These are phyloP conservation scores for Metschnikowia amazonensis DNA, from an alignment of 805 yeast genomes.

Conservation along the genomic window DNA sequence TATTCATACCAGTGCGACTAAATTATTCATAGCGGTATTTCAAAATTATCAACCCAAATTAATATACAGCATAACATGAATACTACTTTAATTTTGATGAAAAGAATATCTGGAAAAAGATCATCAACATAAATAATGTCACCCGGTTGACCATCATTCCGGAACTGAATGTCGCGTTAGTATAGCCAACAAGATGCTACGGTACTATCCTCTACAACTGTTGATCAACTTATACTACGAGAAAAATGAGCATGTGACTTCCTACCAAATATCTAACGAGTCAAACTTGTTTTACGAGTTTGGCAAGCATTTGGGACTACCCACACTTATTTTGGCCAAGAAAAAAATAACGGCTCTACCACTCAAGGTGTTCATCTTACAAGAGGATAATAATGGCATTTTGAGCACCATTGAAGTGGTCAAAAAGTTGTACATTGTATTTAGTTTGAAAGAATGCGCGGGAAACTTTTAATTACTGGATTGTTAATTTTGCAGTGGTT, in stretches of 20 bases:
- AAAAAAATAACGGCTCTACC: slow-evolving; percentile 44
- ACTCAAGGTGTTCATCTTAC: slow-evolving; percentile 55
- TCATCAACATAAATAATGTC: slow-evolving; percentile 50
- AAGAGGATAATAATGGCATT: slow-evolving; percentile 50
- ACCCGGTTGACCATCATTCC: slow-evolving; percentile 60
- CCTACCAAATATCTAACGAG: slow-evolving; percentile 48
- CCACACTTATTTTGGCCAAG: slow-evolving; percentile 54
- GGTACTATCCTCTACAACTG: slow-evolving; percentile 61
- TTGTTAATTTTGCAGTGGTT: no score
- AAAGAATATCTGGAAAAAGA: slow-evolving; percentile 53
- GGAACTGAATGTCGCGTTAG: slow-evolving; percentile 50
- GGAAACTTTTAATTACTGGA: no score
- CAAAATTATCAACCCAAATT: no score
- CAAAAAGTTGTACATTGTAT: slow-evolving; percentile 46
- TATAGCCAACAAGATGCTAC: slow-evolving; percentile 57
- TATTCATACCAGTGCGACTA: no score
- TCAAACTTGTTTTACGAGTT: slow-evolving; percentile 55
- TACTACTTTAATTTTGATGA: no score
- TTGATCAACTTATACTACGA: slow-evolving; percentile 56
- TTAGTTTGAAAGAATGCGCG: no score
- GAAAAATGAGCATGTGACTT: slow-evolving; percentile 35
- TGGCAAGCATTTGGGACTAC: slow-evolving; percentile 65
- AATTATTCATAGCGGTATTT: no score
- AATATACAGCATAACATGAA: no score
- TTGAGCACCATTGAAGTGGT: slow-evolving; percentile 37